Evolutionary conservation across 2,329 filamentous ascomycete species (phyloP).

Genomic region (Paracoccidioides lutzii): DNA sequence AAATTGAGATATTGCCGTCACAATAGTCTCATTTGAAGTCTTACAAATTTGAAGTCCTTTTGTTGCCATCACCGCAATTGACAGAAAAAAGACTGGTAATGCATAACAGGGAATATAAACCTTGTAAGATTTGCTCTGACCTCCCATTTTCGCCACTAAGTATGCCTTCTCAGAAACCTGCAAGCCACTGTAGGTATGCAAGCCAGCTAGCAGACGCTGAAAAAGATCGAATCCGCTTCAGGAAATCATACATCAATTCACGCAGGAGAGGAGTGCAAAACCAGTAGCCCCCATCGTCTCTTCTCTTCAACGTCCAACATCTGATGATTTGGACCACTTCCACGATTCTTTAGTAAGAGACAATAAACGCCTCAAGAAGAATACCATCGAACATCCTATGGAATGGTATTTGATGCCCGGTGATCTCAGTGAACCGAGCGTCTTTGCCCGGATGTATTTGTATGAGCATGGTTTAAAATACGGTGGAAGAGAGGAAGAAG

Average conservation of each 20-base stretch:
- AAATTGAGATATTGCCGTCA: no score
- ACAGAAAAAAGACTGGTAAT: not conserved
- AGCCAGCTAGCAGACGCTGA: not conserved
- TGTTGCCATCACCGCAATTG: not conserved
- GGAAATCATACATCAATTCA: not conserved
- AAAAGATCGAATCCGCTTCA: not conserved
- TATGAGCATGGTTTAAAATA: not conserved
- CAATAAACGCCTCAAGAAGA: not conserved
- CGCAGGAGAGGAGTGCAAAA: not conserved
- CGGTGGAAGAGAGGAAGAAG: not conserved
- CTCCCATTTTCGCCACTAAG: not conserved
- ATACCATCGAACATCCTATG: not conserved
- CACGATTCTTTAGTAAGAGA: not conserved
- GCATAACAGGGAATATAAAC: not conserved
- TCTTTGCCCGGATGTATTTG: not conserved
- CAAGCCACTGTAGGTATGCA: not conserved
- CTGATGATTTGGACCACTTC: no score
- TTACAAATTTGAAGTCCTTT: no score
- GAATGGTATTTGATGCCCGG: not conserved
- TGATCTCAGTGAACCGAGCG: not conserved
- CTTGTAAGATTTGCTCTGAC: not conserved
- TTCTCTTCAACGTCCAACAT: not conserved
- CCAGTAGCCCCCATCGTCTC: not conserved
- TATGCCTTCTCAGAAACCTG: not conserved
- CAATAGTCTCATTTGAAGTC: no score